Evolutionary conservation across 208 protist genomes (phyloP).

Genomic region (Leishmania braziliensis): DNA sequence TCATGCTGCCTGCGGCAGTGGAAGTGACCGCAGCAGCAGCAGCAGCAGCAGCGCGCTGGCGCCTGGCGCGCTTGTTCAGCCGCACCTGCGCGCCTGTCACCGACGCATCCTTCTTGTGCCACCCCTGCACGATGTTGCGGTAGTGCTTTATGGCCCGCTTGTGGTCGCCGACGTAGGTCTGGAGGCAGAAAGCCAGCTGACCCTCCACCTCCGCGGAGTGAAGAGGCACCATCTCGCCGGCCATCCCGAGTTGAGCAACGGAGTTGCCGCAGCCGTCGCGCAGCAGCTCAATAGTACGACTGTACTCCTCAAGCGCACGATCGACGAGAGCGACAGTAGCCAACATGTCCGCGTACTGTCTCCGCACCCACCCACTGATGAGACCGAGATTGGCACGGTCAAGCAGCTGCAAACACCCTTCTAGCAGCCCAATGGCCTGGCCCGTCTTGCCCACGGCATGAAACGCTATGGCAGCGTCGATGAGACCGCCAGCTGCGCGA

Average conservation of each 20-base stretch:
- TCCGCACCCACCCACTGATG: slow-evolving; percentile 53
- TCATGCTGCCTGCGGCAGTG: background rate
- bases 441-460: slow-evolving; percentile 46
- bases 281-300: slow-evolving; percentile 48
- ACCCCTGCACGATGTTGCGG: slow-evolving; percentile 36
- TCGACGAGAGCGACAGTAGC: slow-evolving; percentile 53
- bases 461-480: slow-evolving; percentile 65
- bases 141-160: slow-evolving; percentile 67
- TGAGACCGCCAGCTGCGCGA: slow-evolving; percentile 48
- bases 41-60: slow-evolving; percentile 20
- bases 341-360: slow-evolving; percentile 73
- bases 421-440: slow-evolving; percentile 62
- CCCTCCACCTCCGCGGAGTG: slow-evolving; percentile 59
- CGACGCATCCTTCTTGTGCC: slow-evolving; percentile 4
- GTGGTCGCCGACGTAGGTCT: slow-evolving; percentile 74
- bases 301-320: slow-evolving; percentile 61
- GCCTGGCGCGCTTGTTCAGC: slow-evolving; percentile 20
- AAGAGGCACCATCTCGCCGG: slow-evolving; percentile 35
- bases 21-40: background rate
- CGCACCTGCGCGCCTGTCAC: slow-evolving; percentile 25
- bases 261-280: slow-evolving; percentile 19
- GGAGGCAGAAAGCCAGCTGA: slow-evolving; percentile 70
- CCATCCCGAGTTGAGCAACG: slow-evolving; percentile 31
- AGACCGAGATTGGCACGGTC: slow-evolving; percentile 42
- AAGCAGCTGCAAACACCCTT: slow-evolving; percentile 57